Conservation (phyloP, 306 rosid species). For the Cucumis melo region DNA sequence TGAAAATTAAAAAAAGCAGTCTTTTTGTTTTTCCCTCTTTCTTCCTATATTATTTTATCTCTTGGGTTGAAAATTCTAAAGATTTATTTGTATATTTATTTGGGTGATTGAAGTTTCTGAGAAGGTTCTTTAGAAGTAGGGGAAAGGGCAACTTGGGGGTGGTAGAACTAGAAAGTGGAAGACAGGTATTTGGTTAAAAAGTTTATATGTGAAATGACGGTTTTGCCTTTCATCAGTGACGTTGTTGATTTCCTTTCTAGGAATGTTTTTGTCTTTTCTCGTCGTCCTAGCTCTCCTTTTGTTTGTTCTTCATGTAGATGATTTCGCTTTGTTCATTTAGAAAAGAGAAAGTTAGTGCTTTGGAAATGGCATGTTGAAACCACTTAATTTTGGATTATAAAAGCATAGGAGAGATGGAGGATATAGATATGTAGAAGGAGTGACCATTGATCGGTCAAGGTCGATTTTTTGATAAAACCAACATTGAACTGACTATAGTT, state of each 20-base stretch:
- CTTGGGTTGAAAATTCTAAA: neutral
- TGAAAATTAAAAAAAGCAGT: neutral
- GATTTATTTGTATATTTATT: neutral
- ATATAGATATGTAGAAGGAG: too few species aligned
- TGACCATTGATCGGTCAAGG: too few species aligned
- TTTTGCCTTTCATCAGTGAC: neutral
- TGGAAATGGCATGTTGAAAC: neutral
- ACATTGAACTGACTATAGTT: too few species aligned
- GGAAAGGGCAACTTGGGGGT: neutral
- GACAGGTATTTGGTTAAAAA: neutral
- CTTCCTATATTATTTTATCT: neutral
- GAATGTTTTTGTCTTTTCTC: neutral
- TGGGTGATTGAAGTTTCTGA: neutral
- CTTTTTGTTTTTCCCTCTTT: neutral
- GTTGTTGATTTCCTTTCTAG: neutral
- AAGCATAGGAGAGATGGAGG: neutral
- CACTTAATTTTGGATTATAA: neutral
- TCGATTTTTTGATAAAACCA: too few species aligned
- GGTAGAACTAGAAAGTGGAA: neutral
- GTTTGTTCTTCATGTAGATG: neutral
- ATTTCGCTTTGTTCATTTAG: neutral
- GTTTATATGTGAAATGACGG: neutral
- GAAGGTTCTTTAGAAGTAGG: neutral
- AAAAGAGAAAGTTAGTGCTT: too few species aligned
- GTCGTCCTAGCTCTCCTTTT: neutral